Evolutionary conservation across 495 filamentous ascomycete genomes (phyloP), one percentile per base, ranked within the genome.

Genomic region (Mycothermus thermophilus): DNA sequence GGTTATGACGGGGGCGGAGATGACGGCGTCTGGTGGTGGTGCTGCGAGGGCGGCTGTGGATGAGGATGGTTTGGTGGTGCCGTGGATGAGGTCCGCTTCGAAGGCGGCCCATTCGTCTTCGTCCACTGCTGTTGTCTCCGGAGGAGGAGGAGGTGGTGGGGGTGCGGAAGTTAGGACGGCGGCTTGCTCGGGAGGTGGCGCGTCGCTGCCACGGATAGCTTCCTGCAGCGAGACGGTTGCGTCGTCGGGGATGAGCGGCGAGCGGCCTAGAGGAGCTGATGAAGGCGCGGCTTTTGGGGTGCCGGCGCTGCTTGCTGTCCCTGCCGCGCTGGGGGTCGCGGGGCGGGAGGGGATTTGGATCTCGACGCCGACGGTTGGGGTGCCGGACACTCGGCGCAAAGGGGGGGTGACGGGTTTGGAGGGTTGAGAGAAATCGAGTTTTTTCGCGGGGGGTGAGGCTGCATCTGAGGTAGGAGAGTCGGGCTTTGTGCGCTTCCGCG

Each of bases 51-150:
- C 29, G n/a, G 30, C 21, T 16, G 44, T n/a, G n/a, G n/a, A n/a
- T n/a, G n/a, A n/a, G n/a, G n/a, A n/a, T n/a, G n/a, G n/a, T n/a
- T n/a, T n/a, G n/a, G n/a, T n/a, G n/a, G n/a, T n/a, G n/a, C n/a
- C n/a, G 14, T 68, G 71, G 4, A 73, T 73, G 9, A 94, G 72
- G 16, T 93, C 87, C 11, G 84, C 80, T 56, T 93, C 82, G 50
- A 93, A 93, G 27, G 83, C 82, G 0, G 81, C 84, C 83, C 86
- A 92, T 55, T 87, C 82, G 33, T 79, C 76, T 46, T 94, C 86
- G 52, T 87, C 74, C 5, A 92, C 58, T 34, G 39, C 37, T 49
- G 48, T 28, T 23, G 26, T 13, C 2, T 40, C 24, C 1, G 32
- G 3, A 19, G 29, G 36, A 8, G 38, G 21, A n/a, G 49, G 20